Base-by-base conservation (phyloP, 805 yeast species). In the Barnettozyma vustinii region DNA sequence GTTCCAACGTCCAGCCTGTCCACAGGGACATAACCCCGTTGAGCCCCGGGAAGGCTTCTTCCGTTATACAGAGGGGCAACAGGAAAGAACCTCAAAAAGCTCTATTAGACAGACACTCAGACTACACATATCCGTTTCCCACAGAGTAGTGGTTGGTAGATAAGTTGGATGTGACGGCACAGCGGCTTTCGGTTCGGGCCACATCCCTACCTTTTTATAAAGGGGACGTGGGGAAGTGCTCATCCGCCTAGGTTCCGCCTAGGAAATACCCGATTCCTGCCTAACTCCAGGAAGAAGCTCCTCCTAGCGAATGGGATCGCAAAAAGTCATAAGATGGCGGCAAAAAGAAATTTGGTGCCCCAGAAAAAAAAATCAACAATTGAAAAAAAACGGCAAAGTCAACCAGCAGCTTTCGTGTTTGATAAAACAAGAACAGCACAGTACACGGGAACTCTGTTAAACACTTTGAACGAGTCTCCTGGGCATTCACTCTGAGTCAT, bases 331-430 rank as follows among this genome's bases (percentile, higher is more conserved):
- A 23, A 8, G 8, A 30, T 5, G 23, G 21, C 25, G 23, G 37
- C 40, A 40, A 21, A 25, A 40, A 40, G 30, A 40, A 40, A 40
- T 40, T 15, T 13, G 9, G 8, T 40, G 35, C 43, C 43, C 43
- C 43, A 40, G 43, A 40, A 40, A 40, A 20, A 39, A 40, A 40
- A 40, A 40, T 16, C 42, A 21, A 19, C 21, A n/a, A 40, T 5
- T 19, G 21, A 37, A 37, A 37, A 37, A 37, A 37, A 37, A 37
- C 4, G 21, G 4, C 21, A 37, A 37, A 19, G 40, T 3, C 25
- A 3, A 37, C 33, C 33, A 30, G 33, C 5, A 9, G 33, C 16
- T 26, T 9, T 26, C 30, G 30, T 30, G 33, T 30, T 10, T 30
- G 12, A 30, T 30, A 4, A 8, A 30, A 30, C 33, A 9, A 5